These are phyloP conservation scores for Epichloe amarillans DNA, from an alignment of 2,329 filamentous ascomycete species.

Conservation along the genomic window DNA sequence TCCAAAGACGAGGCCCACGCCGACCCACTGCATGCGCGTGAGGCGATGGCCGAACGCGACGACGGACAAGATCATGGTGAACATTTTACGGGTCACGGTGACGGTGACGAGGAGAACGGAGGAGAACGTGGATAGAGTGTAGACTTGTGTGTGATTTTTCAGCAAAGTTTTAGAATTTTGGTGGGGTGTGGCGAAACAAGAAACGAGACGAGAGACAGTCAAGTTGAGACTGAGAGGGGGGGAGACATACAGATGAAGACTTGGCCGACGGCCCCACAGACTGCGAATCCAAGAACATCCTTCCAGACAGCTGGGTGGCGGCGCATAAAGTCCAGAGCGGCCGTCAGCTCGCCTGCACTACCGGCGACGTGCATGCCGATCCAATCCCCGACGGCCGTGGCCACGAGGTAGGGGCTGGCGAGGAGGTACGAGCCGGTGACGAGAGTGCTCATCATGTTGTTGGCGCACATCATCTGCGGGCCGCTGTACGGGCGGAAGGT, in stretches of 20 bases:
- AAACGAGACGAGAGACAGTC: neutral
- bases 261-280: constrained; percentile 84
- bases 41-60: constrained; percentile 86
- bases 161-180: constrained; percentile 10
- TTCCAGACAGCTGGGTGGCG: constrained; percentile 70
- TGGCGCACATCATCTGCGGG: constrained; percentile 98
- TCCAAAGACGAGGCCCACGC: constrained; percentile 85
- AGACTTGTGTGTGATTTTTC: constrained; percentile 43
- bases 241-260: constrained; percentile 69
- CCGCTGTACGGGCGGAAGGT: constrained; percentile 71
- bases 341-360: constrained; percentile 60
- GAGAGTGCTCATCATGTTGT: constrained; percentile 75
- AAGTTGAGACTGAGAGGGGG: neutral
- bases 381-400: constrained; percentile 50
- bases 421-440: constrained; percentile 68
- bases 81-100: constrained; percentile 96
- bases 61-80: constrained; percentile 96
- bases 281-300: constrained; percentile 80
- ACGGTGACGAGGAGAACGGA: constrained; percentile 88
- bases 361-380: constrained; percentile 52
- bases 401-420: constrained; percentile 65
- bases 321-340: constrained; percentile 69
- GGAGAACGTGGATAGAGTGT: constrained; percentile 85
- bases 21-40: constrained; percentile 81
- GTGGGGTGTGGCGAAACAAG: neutral